Conservation (phyloP, 495 filamentous ascomycete genomes). For the Talaromyces stipitatus region DNA sequence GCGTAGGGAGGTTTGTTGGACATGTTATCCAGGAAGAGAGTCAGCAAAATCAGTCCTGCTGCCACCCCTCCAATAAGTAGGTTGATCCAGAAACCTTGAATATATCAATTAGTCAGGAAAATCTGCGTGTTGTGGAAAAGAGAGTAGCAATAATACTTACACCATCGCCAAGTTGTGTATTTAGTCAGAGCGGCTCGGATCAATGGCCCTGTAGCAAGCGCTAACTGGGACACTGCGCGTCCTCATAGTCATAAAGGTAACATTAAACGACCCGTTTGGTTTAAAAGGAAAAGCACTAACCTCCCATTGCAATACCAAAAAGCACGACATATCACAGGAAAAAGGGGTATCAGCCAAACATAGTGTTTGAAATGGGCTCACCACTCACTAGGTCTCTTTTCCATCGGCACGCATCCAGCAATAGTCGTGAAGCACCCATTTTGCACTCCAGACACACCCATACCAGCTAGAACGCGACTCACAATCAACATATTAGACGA, state of each 20-base stretch:
- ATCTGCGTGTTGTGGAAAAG: too few relatives aligned
- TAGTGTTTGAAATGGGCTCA: too few relatives aligned
- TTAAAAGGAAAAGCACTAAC: not conserved
- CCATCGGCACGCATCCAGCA: constrained; percentile 13
- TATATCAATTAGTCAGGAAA: too few relatives aligned
- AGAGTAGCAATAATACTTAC: too few relatives aligned
- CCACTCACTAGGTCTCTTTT: not conserved
- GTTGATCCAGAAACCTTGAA: too few relatives aligned
- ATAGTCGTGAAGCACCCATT: constrained; percentile 67
- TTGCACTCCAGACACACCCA: constrained; percentile 67
- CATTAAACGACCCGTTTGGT: not conserved
- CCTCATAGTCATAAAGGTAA: not conserved
- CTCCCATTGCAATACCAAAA: not conserved
- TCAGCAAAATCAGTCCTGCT: too few relatives aligned
- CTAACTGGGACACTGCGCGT: not conserved
- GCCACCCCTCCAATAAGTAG: too few relatives aligned
- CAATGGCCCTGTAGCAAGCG: not conserved
- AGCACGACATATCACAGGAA: not conserved
- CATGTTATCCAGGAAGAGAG: too few relatives aligned
- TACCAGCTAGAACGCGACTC: constrained; percentile 65
- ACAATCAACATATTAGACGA: constrained; percentile 58
- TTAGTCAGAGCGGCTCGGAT: not conserved
- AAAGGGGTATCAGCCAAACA: not conserved
- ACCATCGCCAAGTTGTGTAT: not conserved
- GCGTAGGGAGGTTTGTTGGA: too few relatives aligned